These are phyloP conservation scores for Fusarium sororula DNA, from an alignment of 2,329 filamentous ascomycete species.

Conservation along the genomic window DNA sequence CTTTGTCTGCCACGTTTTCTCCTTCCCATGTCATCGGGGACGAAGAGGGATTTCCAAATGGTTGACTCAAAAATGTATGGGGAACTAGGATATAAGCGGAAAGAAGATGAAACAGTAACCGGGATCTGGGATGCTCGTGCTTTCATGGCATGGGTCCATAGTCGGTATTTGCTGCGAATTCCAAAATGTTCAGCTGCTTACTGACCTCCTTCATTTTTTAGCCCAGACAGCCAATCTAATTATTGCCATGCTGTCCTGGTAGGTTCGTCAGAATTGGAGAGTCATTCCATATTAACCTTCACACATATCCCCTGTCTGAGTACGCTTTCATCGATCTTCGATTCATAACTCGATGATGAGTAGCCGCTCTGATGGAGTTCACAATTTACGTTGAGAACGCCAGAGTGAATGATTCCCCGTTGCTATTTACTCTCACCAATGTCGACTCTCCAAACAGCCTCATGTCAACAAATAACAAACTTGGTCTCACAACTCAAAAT, in stretches of 20 bases:
- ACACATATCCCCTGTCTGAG: not conserved
- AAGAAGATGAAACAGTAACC: constrained; percentile 30
- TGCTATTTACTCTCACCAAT: constrained; percentile 16
- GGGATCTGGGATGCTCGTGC: constrained; percentile 15
- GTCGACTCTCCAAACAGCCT: constrained; percentile 25
- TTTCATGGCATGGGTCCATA: constrained; percentile 21
- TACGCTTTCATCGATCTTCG: not conserved
- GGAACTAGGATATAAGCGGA: not conserved
- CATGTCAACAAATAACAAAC: constrained; percentile 29
- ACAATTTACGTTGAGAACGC: not conserved
- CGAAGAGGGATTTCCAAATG: not conserved
- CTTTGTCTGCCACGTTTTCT: constrained; percentile 21
- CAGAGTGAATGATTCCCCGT: constrained; percentile 2
- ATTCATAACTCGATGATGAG: not conserved
- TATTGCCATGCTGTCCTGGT: not conserved
- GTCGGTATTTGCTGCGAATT: constrained; percentile 12
- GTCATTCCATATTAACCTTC: not conserved
- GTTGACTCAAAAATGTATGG: constrained; percentile 4
- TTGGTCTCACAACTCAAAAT: constrained; percentile 26
- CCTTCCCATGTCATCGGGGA: constrained; percentile 2
- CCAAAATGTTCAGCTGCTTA: constrained; percentile 20
- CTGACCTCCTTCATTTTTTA: constrained; percentile 22
- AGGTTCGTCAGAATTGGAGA: not conserved
- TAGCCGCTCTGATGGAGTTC: not conserved
- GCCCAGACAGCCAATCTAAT: not conserved